Conservation (phyloP, 2,329 filamentous ascomycete genomes). For the Aspergillus ruber region DNA sequence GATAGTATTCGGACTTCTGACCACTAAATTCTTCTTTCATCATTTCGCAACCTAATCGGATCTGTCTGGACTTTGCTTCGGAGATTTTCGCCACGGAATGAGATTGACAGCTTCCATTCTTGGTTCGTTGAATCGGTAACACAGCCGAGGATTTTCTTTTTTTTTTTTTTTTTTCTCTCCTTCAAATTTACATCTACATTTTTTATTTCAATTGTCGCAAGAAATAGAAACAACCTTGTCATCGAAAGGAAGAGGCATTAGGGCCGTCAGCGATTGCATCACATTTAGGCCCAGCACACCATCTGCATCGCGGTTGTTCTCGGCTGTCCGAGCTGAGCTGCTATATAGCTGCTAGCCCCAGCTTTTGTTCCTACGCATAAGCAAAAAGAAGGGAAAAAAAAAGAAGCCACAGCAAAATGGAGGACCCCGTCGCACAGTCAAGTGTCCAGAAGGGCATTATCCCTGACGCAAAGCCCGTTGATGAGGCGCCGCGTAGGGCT, state of each 20-base stretch:
- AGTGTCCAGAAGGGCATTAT: constrained; percentile 12
- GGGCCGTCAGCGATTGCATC: constrained; percentile 21
- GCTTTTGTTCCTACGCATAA: no score
- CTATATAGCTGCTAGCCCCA: constrained; percentile 2
- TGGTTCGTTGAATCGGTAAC: background rate
- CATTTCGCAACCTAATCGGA: no score
- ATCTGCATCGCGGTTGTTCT: constrained; percentile 10
- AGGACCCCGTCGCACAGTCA: constrained; percentile 8
- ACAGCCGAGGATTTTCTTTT: background rate
- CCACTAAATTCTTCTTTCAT: no score
- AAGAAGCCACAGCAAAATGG: constrained; percentile 5
- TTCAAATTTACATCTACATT: background rate
- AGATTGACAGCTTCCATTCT: background rate
- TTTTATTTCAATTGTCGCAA: background rate
- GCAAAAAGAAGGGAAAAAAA: background rate
- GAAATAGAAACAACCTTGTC: background rate
- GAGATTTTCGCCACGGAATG: no score
- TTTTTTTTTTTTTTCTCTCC: constrained; percentile 4
- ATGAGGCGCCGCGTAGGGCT: constrained; percentile 19
- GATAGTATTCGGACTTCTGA: no score
- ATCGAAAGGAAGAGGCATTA: background rate
- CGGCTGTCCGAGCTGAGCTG: no score
- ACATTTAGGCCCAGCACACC: constrained; percentile 25
- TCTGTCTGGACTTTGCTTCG: no score
- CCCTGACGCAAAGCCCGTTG: constrained; percentile 16